Base-by-base conservation (phyloP, 1,139 yeast genomes). In the Yamadazyma aaseri region DNA sequence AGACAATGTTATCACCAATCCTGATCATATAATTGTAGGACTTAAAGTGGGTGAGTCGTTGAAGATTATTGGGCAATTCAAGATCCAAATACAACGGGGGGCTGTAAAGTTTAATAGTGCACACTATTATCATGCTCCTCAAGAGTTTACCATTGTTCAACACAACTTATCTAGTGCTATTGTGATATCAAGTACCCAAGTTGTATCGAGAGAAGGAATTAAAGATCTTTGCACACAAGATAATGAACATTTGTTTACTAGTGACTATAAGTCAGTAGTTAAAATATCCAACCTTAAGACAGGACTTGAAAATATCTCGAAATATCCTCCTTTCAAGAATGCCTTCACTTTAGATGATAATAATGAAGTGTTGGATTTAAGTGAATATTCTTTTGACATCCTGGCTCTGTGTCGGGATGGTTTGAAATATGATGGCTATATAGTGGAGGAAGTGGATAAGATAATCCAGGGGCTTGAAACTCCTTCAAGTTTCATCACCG, bases 1-100 rank as follows among this genome's bases (percentile, higher is more conserved):
- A 10, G 62, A 62, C 16, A 75, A 74, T 45, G 41, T 69, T 16
- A 46, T 66, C 2, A 56, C 51, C 31, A 51, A 51, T 1, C 55
- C 56, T 1, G 49, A 57, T 6, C 49, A 58, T 28, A 56, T 70
- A 1, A 43, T 59, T 4, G 35, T 78, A 16, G 81, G 77, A 0
- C 55, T 81, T 14, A 60, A 60, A 31, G 49, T 51, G 3, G 58
- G 61, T 28, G 84, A 85, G 46, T 61, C 58, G 24, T 44, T 86
- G 3, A 56, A 78, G 20, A 39, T 85, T 2, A 66, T 71, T 28
- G 96, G 96, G 0, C 79, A 76, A 42, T 81, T 72, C 46, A 50
- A 45, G 6, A 33, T 86, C 16, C 59, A 61, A 5, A 63, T 86
- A 1, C 65, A 74, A 33, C 63, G 76, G 47, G 96, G 96, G 11